These are phyloP conservation scores for Penicillium roqueforti DNA, from an alignment of 495 filamentous ascomycete genomes.

Conservation along the genomic window DNA sequence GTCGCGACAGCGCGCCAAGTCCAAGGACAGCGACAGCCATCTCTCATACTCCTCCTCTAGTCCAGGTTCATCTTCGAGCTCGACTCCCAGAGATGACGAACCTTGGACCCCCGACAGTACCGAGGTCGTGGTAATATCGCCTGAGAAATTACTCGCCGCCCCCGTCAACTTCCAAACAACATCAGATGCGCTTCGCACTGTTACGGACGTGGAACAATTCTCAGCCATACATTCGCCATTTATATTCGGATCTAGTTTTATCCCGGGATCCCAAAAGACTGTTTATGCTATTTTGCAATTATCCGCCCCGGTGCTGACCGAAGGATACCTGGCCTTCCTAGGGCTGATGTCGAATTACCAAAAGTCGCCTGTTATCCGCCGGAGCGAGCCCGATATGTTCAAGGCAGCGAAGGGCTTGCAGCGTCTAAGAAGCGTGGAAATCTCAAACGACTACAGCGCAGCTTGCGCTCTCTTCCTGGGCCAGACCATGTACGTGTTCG, in stretches of 20 bases:
- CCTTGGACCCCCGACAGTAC: slow-evolving; percentile 4
- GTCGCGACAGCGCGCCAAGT: slow-evolving; percentile 1
- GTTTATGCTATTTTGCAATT: slow-evolving; percentile 20
- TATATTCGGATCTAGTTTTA: slow-evolving; percentile 21
- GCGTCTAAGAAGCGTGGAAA: slow-evolving; percentile 19
- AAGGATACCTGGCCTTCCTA: slow-evolving; percentile 27
- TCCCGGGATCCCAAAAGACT: slow-evolving; percentile 15
- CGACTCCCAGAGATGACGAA: slow-evolving; percentile 5
- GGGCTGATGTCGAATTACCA: slow-evolving; percentile 27
- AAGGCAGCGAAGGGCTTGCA: slow-evolving; percentile 27
- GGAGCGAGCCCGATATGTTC: slow-evolving; percentile 19
- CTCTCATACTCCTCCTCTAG: slow-evolving; percentile 8
- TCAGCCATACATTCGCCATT: slow-evolving; percentile 25
- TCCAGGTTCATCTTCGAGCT: slow-evolving; percentile 7
- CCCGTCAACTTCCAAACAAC: slow-evolving; percentile 17
- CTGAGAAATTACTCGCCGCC: slow-evolving; percentile 20
- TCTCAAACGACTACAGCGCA: slow-evolving; percentile 23
- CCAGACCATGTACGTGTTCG: slow-evolving; percentile 30
- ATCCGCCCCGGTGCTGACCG: slow-evolving; percentile 21
- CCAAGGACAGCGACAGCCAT: slow-evolving; percentile 4
- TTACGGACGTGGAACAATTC: slow-evolving; percentile 24
- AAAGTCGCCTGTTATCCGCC: slow-evolving; percentile 21
- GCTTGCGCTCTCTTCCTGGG: slow-evolving; percentile 27
- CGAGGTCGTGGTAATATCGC: slow-evolving; percentile 7
- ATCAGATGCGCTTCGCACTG: slow-evolving; percentile 24